phyloP scores from a whole-genome alignment of 2,329 filamentous ascomycete genomes.

The Penicillium italicum region DNA sequence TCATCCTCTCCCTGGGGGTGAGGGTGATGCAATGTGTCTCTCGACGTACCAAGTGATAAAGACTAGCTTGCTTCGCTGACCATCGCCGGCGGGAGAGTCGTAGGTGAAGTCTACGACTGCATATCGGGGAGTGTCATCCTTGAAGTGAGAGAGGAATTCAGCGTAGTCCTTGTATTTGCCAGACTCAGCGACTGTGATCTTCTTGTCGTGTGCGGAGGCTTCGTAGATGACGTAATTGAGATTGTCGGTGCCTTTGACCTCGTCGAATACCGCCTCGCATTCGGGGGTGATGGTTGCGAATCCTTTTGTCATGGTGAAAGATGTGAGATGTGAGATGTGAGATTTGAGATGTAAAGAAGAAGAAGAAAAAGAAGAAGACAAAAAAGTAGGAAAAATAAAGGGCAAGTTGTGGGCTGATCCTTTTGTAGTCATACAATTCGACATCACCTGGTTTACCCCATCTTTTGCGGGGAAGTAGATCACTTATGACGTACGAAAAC shows the following conservation, averaged over 20 bases:
- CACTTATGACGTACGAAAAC: not conserved
- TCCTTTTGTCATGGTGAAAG: conserved; percentile 16
- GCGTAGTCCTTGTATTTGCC: conserved; percentile 18
- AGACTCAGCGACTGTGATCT: conserved; percentile 15
- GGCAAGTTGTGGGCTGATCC: not conserved
- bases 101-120: conserved; percentile 18
- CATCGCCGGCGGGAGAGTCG: conserved; percentile 13
- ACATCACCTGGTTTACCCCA: not conserved
- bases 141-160: conserved; percentile 16
- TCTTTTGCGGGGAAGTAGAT: not conserved
- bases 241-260: conserved; percentile 18
- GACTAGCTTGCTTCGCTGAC: conserved; percentile 16
- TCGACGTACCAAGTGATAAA: conserved; percentile 23
- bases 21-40: not conserved
- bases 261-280: conserved; percentile 17
- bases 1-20: not conserved
- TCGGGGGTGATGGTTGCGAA: conserved; percentile 20
- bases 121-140: conserved; percentile 15
- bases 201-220: conserved; percentile 20
- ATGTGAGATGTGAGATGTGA: not conserved
- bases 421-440: not conserved
- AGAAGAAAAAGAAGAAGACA: not conserved
- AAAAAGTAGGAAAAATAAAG: not conserved
- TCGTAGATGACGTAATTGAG: conserved; percentile 19
- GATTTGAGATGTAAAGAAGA: too few relatives aligned